phyloP scores from a whole-genome alignment of 441 rosid species.

The Populus hybrid region DNA sequence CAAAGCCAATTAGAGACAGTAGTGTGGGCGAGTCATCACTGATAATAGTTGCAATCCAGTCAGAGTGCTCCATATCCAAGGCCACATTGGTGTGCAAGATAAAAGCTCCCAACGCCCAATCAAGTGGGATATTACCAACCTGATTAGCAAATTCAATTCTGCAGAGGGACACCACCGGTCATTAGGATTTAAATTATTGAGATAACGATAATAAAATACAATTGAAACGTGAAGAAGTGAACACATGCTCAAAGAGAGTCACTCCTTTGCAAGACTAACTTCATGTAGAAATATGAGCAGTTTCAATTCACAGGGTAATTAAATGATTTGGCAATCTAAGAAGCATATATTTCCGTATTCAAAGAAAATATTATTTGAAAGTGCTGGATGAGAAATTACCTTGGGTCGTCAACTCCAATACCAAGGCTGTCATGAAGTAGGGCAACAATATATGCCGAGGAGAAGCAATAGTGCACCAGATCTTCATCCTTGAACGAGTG shows the following conservation, averaged over 20 bases:
- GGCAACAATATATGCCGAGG: conserved; percentile 88
- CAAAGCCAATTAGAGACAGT: conserved; percentile 41
- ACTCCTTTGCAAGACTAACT: not conserved
- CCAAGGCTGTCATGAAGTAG: conserved; percentile 89
- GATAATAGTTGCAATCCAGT: conserved; percentile 47
- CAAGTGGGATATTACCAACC: conserved; percentile 74
- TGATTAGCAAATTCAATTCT: conserved; percentile 65
- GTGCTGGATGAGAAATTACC: conserved; percentile 35
- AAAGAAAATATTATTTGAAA: not conserved
- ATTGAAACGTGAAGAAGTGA: not conserved
- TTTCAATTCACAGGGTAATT: not conserved
- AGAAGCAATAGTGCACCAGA: conserved; percentile 79
- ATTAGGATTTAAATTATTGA: not conserved
- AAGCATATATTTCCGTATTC: conserved; percentile 1
- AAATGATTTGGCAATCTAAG: conserved; percentile 2
- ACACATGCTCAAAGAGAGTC: not conserved
- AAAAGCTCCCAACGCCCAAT: conserved; percentile 96
- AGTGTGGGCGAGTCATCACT: conserved; percentile 46
- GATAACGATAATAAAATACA: not conserved
- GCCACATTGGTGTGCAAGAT: conserved; percentile 53
- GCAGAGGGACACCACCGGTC: conserved; percentile 14
- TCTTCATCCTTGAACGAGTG: conserved; percentile 59
- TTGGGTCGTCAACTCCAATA: conserved; percentile 67
- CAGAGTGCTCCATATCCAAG: conserved; percentile 24
- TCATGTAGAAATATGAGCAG: not conserved